Evolutionary conservation across 2,329 filamentous ascomycete genomes (phyloP), one percentile per base, ranked within the genome.

Genomic region (Penicillium sp.): DNA sequence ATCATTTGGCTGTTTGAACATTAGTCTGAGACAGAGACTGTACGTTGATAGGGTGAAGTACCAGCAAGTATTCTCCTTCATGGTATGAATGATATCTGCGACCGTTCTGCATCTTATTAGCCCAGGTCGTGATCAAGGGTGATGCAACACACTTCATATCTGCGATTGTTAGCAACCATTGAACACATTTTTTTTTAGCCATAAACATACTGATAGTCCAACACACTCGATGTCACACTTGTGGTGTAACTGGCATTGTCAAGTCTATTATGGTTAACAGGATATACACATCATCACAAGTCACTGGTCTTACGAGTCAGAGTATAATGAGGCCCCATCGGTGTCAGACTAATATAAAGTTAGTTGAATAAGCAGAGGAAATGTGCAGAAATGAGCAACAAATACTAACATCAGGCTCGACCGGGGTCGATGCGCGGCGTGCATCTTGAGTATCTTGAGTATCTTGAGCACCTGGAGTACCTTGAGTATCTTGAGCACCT

Each of bases 221-320:
- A 58, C 6, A 65, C 65, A 48, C 61, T 69, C 1, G 69, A 71
- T 0, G 69, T 69, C 55, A 71, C 60, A 41, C 68, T 70, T 11
- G 61, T 64, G 19, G 69, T 70, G 58, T 67, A 69, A 57, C 62
- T 69, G 40, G 60, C 64, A 12, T 68, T 61, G 53, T 61, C 62
- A 30, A 66, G 57, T 10, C 64, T 68, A 40, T 35, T 26, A 47
- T 11, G 22, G 43, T 67, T 38, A 61, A 49, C 30, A 43, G 43
- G 43, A 50, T 45, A 38, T 26, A 38, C 9, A 22, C 16, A 19
- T 25, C 3, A 17, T 33, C 6, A 14, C 5, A 22, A 22, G 16
- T 47, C 26, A 47, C 41, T 37, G 16, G 16, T 65, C 69, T 60
- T 57, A 70, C 69, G 67, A 67, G 26, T 63, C 61, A 42, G 56